phyloP scores from a whole-genome alignment of 306 rosid genomes.

The Albizia julibrissin region DNA sequence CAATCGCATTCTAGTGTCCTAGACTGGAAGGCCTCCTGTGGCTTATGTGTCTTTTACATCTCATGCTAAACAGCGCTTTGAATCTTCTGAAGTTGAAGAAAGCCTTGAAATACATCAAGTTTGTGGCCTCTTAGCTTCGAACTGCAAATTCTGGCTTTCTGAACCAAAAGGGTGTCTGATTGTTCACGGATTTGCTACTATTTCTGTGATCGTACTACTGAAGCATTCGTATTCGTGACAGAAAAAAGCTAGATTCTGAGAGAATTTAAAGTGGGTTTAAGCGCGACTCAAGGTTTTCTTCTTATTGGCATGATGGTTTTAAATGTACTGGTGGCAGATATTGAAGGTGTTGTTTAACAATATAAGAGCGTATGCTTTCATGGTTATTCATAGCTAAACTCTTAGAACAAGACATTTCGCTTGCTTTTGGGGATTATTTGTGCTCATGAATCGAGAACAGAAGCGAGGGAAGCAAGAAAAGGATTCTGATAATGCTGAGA shows the following conservation, averaged over 20 bases:
- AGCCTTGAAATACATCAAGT: slow-evolving; percentile 15
- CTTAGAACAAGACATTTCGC: slow-evolving; percentile 21
- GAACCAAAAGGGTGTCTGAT: slow-evolving; percentile 41
- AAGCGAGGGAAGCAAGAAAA: slow-evolving; percentile 81
- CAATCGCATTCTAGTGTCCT: slow-evolving; percentile 26
- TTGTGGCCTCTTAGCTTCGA: slow-evolving; percentile 19
- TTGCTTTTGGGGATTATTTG: slow-evolving; percentile 24
- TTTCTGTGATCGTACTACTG: slow-evolving; percentile 31
- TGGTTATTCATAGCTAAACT: slow-evolving; percentile 44
- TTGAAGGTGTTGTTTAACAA: slow-evolving; percentile 35
- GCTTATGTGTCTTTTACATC: slow-evolving; percentile 29
- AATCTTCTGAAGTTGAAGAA: slow-evolving; percentile 15
- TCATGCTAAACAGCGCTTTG: slow-evolving; percentile 32
- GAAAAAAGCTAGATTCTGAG: slow-evolving; percentile 30
- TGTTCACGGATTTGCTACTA: slow-evolving; percentile 34
- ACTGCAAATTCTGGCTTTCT: slow-evolving; percentile 45
- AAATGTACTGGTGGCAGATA: slow-evolving; percentile 31
- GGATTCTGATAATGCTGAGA: slow-evolving; percentile 72
- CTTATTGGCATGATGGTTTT: slow-evolving; percentile 47
- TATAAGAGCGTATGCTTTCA: slow-evolving; percentile 30
- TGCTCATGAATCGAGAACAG: slow-evolving; percentile 72
- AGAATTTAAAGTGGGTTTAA: slow-evolving; percentile 14
- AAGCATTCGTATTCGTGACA: slow-evolving; percentile 27
- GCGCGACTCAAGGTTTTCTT: slow-evolving; percentile 28
- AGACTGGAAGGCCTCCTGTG: slow-evolving; percentile 28